phyloP scores from a whole-genome alignment of 352 stramenopile species.

The Phytophthora tubulina region DNA sequence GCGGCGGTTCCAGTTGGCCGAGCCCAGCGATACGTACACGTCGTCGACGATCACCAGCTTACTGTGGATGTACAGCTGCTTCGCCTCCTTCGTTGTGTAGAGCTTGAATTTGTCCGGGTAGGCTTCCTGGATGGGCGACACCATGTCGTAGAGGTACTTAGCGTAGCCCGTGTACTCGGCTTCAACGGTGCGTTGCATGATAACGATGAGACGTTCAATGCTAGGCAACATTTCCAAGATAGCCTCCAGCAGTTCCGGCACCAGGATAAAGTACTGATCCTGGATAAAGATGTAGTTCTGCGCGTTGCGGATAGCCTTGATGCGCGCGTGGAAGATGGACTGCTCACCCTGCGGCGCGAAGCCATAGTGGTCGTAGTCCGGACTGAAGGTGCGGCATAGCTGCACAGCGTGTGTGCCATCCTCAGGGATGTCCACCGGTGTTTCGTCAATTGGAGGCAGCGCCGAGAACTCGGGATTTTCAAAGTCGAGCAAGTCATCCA shows the following conservation, averaged over 20 bases:
- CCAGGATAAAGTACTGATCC: constrained; percentile 77
- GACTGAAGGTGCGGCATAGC: constrained; percentile 68
- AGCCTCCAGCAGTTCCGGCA: constrained; percentile 60
- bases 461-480: constrained; percentile 44
- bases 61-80: constrained; percentile 78
- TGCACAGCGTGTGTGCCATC: constrained; percentile 45
- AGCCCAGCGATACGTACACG: constrained; percentile 84
- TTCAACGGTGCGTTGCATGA: constrained; percentile 53
- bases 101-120: constrained; percentile 69
- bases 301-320: constrained; percentile 65
- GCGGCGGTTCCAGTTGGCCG: constrained; percentile 93
- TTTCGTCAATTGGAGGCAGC: constrained; percentile 27
- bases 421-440: constrained; percentile 8
- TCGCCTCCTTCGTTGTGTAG: constrained; percentile 57
- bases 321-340: constrained; percentile 55
- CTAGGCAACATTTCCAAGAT: constrained; percentile 55
- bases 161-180: constrained; percentile 57
- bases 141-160: constrained; percentile 74
- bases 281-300: constrained; percentile 75
- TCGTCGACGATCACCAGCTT: constrained; percentile 89
- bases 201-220: constrained; percentile 61
- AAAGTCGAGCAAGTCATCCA: constrained; percentile 59
- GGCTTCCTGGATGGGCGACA: constrained; percentile 48
- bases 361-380: constrained; percentile 53
- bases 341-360: constrained; percentile 67